Evolutionary conservation across 768 basidiomycete species (phyloP).

Genomic region (Leucocoprinus sp.): DNA sequence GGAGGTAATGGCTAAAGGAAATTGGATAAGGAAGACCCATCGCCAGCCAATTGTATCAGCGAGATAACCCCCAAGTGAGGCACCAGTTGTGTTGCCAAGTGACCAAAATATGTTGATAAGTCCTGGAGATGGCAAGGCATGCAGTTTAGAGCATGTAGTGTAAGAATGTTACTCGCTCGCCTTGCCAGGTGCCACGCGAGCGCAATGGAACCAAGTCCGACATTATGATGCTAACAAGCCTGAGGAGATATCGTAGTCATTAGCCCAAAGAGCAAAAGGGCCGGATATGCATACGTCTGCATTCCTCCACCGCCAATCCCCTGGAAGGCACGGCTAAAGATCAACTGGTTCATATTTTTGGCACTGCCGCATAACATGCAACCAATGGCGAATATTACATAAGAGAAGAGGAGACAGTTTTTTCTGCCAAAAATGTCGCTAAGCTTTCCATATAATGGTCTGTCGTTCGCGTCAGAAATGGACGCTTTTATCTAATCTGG

Average conservation of each 20-base stretch:
- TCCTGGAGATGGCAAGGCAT: conserved; percentile 22
- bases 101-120: conserved; percentile 55
- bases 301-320: conserved; percentile 60
- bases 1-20: conserved; percentile 47
- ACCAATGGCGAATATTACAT: conserved; percentile 45
- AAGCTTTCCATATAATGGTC: conserved; percentile 56
- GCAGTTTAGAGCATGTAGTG: not conserved
- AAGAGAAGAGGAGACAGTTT: conserved; percentile 46
- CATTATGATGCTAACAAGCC: conserved; percentile 56
- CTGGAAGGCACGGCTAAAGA: conserved; percentile 43
- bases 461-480: conserved; percentile 15
- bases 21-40: conserved; percentile 59
- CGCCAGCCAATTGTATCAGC: conserved; percentile 62
- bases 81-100: conserved; percentile 48
- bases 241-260: conserved; percentile 15
- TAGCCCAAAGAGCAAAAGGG: not conserved
- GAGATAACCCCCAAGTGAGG: conserved; percentile 55
- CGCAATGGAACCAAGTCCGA: conserved; percentile 59
- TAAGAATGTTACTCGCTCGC: conserved; percentile 17
- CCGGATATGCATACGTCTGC: conserved; percentile 39
- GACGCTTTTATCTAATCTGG: not conserved
- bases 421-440: conserved; percentile 63
- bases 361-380: conserved; percentile 47
- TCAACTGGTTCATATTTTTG: conserved; percentile 44
- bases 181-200: conserved; percentile 65